These are phyloP conservation scores for Claviceps lovelessii DNA, from an alignment of 2,329 filamentous ascomycete species.

Conservation along the genomic window DNA sequence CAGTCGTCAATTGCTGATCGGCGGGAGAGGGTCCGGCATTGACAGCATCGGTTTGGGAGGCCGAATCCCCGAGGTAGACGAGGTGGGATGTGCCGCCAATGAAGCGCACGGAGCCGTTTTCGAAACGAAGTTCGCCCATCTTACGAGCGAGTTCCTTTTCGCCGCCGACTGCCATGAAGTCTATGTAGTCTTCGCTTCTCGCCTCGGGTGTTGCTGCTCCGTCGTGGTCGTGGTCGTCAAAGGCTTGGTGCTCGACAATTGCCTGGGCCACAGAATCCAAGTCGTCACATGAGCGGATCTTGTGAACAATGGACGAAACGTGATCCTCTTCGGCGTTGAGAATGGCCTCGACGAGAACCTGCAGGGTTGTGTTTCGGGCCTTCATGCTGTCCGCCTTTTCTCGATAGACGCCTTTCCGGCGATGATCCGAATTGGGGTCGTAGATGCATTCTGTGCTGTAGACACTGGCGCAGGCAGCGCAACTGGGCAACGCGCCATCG, in stretches of 20 bases:
- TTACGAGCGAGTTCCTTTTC: constrained; percentile 80
- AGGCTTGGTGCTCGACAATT: constrained; percentile 29
- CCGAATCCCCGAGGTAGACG: constrained; percentile 55
- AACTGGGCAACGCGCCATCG: constrained; percentile 80
- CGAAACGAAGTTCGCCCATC: constrained; percentile 80
- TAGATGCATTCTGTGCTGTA: constrained; percentile 87
- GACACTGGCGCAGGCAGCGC: constrained; percentile 89
- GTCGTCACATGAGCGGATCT: constrained; percentile 74
- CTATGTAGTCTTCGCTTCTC: constrained; percentile 25
- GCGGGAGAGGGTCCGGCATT: constrained; percentile 25
- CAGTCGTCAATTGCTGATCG: constrained; percentile 34
- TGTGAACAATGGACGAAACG: constrained; percentile 63
- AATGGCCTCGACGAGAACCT: constrained; percentile 86
- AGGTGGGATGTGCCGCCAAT: constrained; percentile 90
- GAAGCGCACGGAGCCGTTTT: constrained; percentile 77
- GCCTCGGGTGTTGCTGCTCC: constrained; percentile 19
- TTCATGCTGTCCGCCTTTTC: constrained; percentile 83
- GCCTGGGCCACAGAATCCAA: constrained; percentile 42
- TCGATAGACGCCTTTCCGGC: constrained; percentile 91
- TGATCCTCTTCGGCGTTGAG: constrained; percentile 83
- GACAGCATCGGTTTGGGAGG: constrained; percentile 14
- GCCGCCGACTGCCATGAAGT: constrained; percentile 30
- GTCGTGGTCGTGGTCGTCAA: neutral
- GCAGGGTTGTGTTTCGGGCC: constrained; percentile 72
- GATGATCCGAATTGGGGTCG: constrained; percentile 90